Evolutionary conservation across 140 eudicot species (phyloP), one percentile per base, ranked within the genome.

Genomic region (Anethum foeniculum): DNA sequence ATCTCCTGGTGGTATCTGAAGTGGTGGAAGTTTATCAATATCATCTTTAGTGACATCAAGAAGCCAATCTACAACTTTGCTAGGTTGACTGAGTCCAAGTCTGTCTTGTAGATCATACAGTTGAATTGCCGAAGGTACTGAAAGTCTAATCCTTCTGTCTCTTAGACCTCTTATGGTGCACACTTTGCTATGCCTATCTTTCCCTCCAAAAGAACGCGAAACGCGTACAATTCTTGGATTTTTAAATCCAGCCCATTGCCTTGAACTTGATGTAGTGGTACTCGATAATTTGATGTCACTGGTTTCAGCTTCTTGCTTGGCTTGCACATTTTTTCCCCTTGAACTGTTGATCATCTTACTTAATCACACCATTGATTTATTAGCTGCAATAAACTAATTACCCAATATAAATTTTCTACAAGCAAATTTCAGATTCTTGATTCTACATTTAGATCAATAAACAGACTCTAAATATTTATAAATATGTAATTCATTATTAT

Each of bases 151-250:
- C 51, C 98, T 81, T 64, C 98, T 83, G 85, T 94, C 98, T 83
- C 98, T 84, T 32, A 94, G 76, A 60, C 98, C 98, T 78, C 90
- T 90, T 44, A 94, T 87, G 1, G 98, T 94, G 81, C 96, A 92
- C 16, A 94, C 98, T 71, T 94, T 94, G 81, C 98, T 94, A 64
- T 94, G 98, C 81, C 98, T 88, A 77, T 92, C 98, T 87, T 94
- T 94, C 10, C 98, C 97, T 81, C 98, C 98, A 80, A 92, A 90
- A 30, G 91, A 81, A 36, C 94, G 92, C 0, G 98, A 86, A 9
- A 89, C 98, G 16, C 98, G 90, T 10, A 94, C 98, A 25, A 94
- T 92, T 76, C 98, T 84, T 73, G 98, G 98, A 85, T 94, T 90
- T 71, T 88, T 94, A 25, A 88, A 88, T 25, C 89, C 93, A 78